Base-by-base conservation (phyloP, 805 yeast genomes). In the Starmerella geochares region DNA sequence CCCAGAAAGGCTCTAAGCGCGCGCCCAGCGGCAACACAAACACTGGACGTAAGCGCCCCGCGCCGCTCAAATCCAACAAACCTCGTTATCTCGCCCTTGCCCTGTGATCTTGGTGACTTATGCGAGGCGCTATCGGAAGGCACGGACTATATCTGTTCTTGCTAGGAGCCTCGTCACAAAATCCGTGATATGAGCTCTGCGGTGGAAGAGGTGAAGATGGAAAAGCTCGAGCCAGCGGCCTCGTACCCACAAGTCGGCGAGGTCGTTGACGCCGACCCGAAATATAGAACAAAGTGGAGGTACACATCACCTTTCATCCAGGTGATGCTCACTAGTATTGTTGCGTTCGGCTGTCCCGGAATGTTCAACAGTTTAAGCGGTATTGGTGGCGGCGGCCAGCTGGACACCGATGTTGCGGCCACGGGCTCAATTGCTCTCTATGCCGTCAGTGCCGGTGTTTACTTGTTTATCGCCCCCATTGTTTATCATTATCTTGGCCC, bases 321-420 rank as follows among this genome's bases (percentile, higher is more conserved):
- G 50, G 56, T 63, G 23, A 17, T 57, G 35, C 47, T 61, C 40
- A 57, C 65, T 16, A 52, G 62, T n/a, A 28, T 64, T 11, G 60
- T 62, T 11, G 61, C 64, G 31, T 63, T 63, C 53, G 64, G 67
- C 41, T 58, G 64, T 46, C 67, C 67, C 1, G 67, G 67, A 19
- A 63, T 63, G 65, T 63, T 60, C 53, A 63, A 63, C 41, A 62
- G 63, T n/a, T 54, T 63, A 5, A 50, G 52, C 19, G 66, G 66
- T 13, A 57, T 60, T 53, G 65, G 66, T n/a, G 66, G 63, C 10
- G 54, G 62, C 27, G 66, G 67, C 4, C 65, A 60, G 39, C 63
- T 63, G n/a, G 57, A 63, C 49, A 47, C 61, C 2, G 47, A 57
- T 16, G 59, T 59, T 14, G 58, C 65, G 16, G 56, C 62, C 23